These are phyloP conservation scores for Zychaea mexicana DNA, from an alignment of 371 early-diverging fungal genomes.

Conservation along the genomic window DNA sequence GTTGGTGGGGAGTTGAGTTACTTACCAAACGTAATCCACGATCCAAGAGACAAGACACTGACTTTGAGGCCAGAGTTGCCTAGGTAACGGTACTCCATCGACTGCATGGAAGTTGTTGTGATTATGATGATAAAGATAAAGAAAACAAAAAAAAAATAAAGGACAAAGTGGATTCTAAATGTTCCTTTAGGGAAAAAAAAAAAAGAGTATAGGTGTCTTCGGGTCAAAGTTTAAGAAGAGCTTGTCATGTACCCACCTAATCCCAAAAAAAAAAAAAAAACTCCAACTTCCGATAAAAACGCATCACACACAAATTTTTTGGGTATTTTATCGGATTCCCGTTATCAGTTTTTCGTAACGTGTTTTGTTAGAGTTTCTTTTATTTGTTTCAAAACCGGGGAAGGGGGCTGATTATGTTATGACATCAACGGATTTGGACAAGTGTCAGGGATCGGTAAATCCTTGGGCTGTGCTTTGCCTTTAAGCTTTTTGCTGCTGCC, in stretches of 20 bases:
- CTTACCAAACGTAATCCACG: slow-evolving; percentile 71
- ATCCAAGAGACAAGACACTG: slow-evolving; percentile 42
- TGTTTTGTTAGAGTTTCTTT: too few species aligned
- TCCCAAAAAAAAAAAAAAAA: not conserved
- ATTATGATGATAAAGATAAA: not conserved
- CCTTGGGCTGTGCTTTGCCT: slow-evolving; percentile 11
- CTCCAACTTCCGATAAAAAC: too few species aligned
- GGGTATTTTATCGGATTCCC: too few species aligned
- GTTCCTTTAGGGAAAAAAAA: not conserved
- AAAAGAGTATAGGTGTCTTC: not conserved
- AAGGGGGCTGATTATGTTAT: not conserved
- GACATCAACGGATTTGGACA: slow-evolving; percentile 27
- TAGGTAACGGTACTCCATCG: slow-evolving; percentile 83
- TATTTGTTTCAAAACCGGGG: too few species aligned
- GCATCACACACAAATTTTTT: too few species aligned
- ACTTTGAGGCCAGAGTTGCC: slow-evolving; percentile 85
- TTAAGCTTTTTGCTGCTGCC: slow-evolving; percentile 13
- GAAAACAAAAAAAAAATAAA: too few species aligned
- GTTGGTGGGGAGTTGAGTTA: not conserved
- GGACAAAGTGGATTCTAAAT: not conserved
- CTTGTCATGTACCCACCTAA: not conserved
- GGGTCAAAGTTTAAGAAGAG: not conserved
- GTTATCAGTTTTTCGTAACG: too few species aligned
- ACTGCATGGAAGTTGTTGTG: slow-evolving; percentile 11
- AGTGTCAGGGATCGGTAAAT: slow-evolving; percentile 40